Base-by-base conservation (phyloP, 2,329 filamentous ascomycete genomes). In the Xylaria sp. region DNA sequence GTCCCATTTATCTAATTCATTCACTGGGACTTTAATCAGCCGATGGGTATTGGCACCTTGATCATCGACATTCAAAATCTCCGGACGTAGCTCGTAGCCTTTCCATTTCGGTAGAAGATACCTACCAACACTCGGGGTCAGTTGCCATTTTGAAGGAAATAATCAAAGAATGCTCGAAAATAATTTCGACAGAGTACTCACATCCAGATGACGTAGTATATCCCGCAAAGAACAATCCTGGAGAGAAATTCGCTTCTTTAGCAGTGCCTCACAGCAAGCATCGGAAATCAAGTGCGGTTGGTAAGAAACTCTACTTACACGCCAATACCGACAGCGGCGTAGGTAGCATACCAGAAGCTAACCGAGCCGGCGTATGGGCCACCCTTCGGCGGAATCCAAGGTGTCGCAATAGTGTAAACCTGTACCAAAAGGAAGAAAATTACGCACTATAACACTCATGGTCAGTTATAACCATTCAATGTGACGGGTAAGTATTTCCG, bases 271-370 rank as follows among this genome's bases (percentile, higher is more conserved):
- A 50, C 2, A 13, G 21, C 8, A n/a, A 50, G 8, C 5, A 25
- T 40, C 8, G 23, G 42, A 3, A 23, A 23, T 23, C 29, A 40
- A 54, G 35, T 16, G n/a, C 6, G 23, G 35, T 51, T 16, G 25
- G 29, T 0, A 27, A 35, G 3, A 29, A 48, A 29, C 21, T n/a
- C 1, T n/a, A 86, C 87, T 82, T 81, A 90, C 87, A 92, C 85
- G 25, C 78, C 89, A 66, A 93, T 84, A 0, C 91, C 90, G 0
- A 88, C 85, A 0, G 89, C 86, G 23, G 86, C 85, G 72, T 93
- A 92, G 0, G 90, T 92, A 1, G 84, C 90, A 71, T 93, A 93
- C 87, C 88, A 93, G 78, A 93, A 93, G 62, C 86, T 90, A 1
- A 92, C 90, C 65, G 90, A 87, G 0, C 90, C 91, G 0, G 85